Conservation (phyloP, 345 rosid species). For the Rhizophora mangle region DNA sequence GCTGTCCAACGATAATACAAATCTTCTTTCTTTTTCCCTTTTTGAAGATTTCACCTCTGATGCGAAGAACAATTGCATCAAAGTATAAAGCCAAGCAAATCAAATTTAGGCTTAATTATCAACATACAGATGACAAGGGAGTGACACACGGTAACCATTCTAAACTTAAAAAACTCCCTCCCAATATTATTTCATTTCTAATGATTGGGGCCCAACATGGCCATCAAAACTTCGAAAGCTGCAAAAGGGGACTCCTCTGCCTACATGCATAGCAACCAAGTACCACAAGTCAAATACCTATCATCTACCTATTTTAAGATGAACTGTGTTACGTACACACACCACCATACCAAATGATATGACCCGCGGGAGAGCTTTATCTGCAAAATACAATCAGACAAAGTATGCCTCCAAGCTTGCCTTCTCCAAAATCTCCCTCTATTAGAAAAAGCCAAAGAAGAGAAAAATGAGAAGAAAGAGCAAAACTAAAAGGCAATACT, state of each 20-base stretch:
- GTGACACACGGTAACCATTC: too few species aligned
- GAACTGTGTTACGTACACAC: neutral
- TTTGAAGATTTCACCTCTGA: too few species aligned
- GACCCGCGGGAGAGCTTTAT: neutral
- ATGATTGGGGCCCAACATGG: too few species aligned
- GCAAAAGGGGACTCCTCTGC: neutral
- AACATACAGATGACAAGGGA: too few species aligned
- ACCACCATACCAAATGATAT: neutral
- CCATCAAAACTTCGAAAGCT: neutral
- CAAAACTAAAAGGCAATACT: neutral
- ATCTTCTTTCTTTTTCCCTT: too few species aligned
- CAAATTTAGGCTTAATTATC: too few species aligned
- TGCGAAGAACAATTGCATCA: too few species aligned
- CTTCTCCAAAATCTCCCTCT: constrained; percentile 29
- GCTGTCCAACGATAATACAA: too few species aligned
- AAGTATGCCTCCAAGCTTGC: constrained; percentile 15
- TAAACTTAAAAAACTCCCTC: too few species aligned
- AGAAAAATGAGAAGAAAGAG: neutral
- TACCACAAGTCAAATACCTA: neutral
- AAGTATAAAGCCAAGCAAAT: too few species aligned
- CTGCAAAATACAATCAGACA: neutral
- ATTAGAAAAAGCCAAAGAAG: too few species aligned
- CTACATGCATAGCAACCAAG: neutral
- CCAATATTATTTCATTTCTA: neutral
- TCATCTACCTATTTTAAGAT: neutral